Base-by-base conservation (phyloP, 2,329 filamentous ascomycete species). In the Blastomyces gilchristii region DNA sequence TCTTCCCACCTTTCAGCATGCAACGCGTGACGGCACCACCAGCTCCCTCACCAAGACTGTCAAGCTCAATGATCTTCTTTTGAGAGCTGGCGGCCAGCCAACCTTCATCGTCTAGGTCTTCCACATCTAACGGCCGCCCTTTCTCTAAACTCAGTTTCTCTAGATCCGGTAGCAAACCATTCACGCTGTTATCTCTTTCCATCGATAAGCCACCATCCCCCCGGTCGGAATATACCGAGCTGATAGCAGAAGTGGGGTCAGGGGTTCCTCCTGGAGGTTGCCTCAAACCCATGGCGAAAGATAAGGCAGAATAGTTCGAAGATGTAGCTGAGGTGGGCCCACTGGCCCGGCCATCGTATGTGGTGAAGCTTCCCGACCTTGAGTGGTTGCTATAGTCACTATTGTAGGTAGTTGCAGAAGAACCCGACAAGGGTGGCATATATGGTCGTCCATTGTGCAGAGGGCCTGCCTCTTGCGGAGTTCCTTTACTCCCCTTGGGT, bases 21-120 rank as follows among this genome's bases (percentile, higher is more conserved):
- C 91, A 96, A 71, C 88, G 87, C 31, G 93, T 99, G 60, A 99
- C 94, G 7, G 94, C 94, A 72, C 94, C 94, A 67, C 94, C 94
- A 58, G 94, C 94, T 69, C 94, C 94, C 75, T 99, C 94, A 63
- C 94, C 94, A 52, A 99, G 78, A 71, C 89, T 91, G 37, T 93
- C 94, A 37, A 96, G 78, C 76, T 99, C 91, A 59, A 89, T 81
- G 66, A 99, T 95, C 70, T 91, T 85, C 68, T 90, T 89, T 73
- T 96, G 90, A 74, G 89, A 84, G 72, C 91, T 96, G 12, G 93
- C 94, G 60, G 95, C 92, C 72, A 89, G 86, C 94, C 94, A 99
- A 25, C 91, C 91, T 66, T 96, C 90, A 70, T 97, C 92, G 72
- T 97, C 93, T 58, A 99, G 78, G 68, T 97, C 93, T 70, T 97